A percentile compares a stretch with the other conserved stretches of the same genome.
Evolutionary conservation across 768 basidiomycete species (phyloP).

Genomic region (Auriculariales sp.): DNA sequence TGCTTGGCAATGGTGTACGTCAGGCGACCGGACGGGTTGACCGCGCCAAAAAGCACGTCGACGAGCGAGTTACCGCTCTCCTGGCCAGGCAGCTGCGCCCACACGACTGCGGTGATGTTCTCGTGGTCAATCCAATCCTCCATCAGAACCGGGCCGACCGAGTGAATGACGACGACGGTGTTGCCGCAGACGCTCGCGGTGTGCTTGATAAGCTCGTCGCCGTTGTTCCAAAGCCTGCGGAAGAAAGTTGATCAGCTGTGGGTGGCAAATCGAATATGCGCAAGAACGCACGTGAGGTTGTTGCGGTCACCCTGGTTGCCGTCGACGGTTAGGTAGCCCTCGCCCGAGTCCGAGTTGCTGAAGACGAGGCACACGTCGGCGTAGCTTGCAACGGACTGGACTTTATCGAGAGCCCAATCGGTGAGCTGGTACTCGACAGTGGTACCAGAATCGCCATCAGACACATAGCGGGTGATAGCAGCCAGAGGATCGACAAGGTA

Average conservation of each 20-base stretch:
- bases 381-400: constrained; percentile 18
- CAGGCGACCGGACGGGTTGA: constrained; percentile 53
- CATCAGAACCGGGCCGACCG: constrained; percentile 41
- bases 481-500: constrained; percentile 12
- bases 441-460: not conserved
- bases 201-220: constrained; percentile 47
- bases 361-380: constrained; percentile 67
- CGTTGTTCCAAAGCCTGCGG: constrained; percentile 54
- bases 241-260: constrained; percentile 32
- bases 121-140: constrained; percentile 61
- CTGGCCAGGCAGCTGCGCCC: constrained; percentile 55
- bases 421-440: constrained; percentile 4
- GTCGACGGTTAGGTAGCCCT: constrained; percentile 67
- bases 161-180: constrained; percentile 56
- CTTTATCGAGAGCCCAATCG: constrained; percentile 5
- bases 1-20: constrained; percentile 67
- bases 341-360: constrained; percentile 72
- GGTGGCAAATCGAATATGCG: not conserved
- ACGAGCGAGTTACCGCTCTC: constrained; percentile 60
- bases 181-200: constrained; percentile 52
- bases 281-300: constrained; percentile 1
- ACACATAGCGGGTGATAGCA: constrained; percentile 7
- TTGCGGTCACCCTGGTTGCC: constrained; percentile 61
- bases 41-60: constrained; percentile 55
- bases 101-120: constrained; percentile 52